These are phyloP conservation scores for Dipsacomyces acuminosporus DNA, from an alignment of 371 early-diverging fungal genomes.

Conservation along the genomic window DNA sequence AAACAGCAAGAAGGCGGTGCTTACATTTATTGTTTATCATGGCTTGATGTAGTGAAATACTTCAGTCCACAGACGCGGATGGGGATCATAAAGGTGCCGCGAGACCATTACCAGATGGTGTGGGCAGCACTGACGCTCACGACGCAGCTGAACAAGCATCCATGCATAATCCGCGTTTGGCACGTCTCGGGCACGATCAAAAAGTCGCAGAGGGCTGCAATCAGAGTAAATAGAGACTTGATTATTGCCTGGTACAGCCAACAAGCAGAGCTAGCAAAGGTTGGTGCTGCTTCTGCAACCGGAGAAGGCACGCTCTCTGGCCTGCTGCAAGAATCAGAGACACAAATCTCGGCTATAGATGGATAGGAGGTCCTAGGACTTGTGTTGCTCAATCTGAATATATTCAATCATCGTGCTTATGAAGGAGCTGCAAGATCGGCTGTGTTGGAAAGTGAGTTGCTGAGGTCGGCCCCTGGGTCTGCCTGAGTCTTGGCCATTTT, in stretches of 20 bases:
- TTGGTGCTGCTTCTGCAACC: slow-evolving; percentile 3
- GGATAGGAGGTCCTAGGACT: not conserved
- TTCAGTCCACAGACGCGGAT: slow-evolving; percentile 56
- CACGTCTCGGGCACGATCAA: slow-evolving; percentile 62
- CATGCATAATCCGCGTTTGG: slow-evolving; percentile 52
- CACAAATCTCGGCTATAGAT: slow-evolving; percentile 31
- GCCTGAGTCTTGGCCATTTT: not conserved
- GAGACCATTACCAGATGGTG: slow-evolving; percentile 56
- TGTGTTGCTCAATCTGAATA: not conserved
- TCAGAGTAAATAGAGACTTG: slow-evolving; percentile 51
- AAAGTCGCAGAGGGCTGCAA: slow-evolving; percentile 54
- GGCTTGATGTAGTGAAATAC: slow-evolving; percentile 61
- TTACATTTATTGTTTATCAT: no score
- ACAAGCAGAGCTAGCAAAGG: slow-evolving; percentile 16
- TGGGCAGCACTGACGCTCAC: slow-evolving; percentile 59
- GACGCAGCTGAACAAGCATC: slow-evolving; percentile 44
- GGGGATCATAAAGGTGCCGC: slow-evolving; percentile 58
- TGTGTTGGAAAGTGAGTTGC: no score
- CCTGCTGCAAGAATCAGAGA: slow-evolving; percentile 28
- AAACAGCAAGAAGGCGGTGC: no score
- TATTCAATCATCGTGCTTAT: not conserved
- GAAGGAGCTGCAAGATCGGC: no score
- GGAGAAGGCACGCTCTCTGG: slow-evolving; percentile 9
- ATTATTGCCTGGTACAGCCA: slow-evolving; percentile 40
- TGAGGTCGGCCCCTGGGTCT: not conserved